phyloP scores from a whole-genome alignment of 1,284 basidiomycete genomes.

The Marasmius oreades region DNA sequence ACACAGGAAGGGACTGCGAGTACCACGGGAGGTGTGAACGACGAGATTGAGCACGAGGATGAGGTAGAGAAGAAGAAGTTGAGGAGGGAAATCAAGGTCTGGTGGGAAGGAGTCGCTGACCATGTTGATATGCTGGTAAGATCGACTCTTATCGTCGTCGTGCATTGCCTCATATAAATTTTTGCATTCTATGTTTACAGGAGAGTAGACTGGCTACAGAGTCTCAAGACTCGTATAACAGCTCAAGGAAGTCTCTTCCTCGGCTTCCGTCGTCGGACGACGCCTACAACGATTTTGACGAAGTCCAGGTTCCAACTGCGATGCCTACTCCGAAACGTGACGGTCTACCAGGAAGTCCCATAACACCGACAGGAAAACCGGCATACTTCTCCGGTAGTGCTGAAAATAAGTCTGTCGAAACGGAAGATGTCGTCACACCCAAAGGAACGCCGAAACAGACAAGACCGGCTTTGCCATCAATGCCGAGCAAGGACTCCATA shows the following conservation, averaged over 20 bases:
- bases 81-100: constrained; percentile 54
- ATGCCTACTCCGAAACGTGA: constrained; percentile 17
- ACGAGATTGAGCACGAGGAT: constrained; percentile 2
- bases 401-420: not conserved
- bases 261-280: constrained; percentile 54
- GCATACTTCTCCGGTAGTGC: not conserved
- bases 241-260: constrained; percentile 45
- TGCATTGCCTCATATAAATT: not conserved
- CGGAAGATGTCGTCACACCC: constrained; percentile 7
- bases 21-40: not conserved
- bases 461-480: not conserved
- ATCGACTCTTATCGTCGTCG: constrained; percentile 3
- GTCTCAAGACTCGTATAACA: constrained; percentile 26
- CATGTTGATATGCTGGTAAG: constrained; percentile 59
- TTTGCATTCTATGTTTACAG: constrained; percentile 24
- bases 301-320: constrained; percentile 20
- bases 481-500: not conserved
- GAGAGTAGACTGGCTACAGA: constrained; percentile 35
- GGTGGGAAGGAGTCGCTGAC: constrained; percentile 62
- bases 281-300: constrained; percentile 34
- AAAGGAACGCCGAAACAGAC: constrained; percentile 1
- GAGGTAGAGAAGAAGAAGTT: constrained; percentile 45
- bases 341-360: constrained; percentile 1
- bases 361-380: not conserved
- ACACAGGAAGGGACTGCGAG: constrained; percentile 2